Conservation (phyloP, 371 early-diverging fungal species). For the Funneliformis caledonium region DNA sequence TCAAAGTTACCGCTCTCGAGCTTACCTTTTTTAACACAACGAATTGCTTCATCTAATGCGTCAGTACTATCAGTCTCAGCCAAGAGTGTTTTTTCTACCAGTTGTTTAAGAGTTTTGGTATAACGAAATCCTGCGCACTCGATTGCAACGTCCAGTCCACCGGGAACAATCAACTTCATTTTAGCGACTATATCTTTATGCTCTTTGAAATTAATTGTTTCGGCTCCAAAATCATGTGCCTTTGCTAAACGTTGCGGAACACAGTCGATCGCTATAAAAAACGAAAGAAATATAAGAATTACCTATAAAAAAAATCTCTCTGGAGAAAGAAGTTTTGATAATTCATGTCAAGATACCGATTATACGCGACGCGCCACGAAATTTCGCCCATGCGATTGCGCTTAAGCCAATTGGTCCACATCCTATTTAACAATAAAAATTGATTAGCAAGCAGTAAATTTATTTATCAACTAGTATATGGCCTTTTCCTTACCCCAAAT, state of each 20-base stretch:
- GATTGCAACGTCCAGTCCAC: constrained; percentile 59
- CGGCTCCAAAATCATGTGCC: constrained; percentile 54
- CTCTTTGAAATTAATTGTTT: constrained; percentile 53
- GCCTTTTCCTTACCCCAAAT: constrained; percentile 1
- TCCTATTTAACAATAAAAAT: constrained; percentile 58
- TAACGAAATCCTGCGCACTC: constrained; percentile 65
- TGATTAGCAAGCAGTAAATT: constrained; percentile 10
- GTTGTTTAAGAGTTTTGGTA: constrained; percentile 56
- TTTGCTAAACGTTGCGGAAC: constrained; percentile 55
- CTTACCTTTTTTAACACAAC: constrained; percentile 43
- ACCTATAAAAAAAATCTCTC: constrained; percentile 40
- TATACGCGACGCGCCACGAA: constrained; percentile 35
- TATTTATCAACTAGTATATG: no score
- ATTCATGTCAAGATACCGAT: constrained; percentile 35
- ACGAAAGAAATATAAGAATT: constrained; percentile 51
- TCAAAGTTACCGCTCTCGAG: no score
- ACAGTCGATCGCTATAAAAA: constrained; percentile 58
- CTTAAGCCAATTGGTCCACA: constrained; percentile 64
- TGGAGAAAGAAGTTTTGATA: not conserved
- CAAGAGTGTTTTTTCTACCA: constrained; percentile 55
- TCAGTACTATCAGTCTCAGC: constrained; percentile 67
- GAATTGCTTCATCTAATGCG: constrained; percentile 58
- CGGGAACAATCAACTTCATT: constrained; percentile 51
- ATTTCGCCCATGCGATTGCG: constrained; percentile 55
- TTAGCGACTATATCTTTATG: constrained; percentile 50